Conservation (phyloP, 257 asterid species). For the Forsythia suspensa region DNA sequence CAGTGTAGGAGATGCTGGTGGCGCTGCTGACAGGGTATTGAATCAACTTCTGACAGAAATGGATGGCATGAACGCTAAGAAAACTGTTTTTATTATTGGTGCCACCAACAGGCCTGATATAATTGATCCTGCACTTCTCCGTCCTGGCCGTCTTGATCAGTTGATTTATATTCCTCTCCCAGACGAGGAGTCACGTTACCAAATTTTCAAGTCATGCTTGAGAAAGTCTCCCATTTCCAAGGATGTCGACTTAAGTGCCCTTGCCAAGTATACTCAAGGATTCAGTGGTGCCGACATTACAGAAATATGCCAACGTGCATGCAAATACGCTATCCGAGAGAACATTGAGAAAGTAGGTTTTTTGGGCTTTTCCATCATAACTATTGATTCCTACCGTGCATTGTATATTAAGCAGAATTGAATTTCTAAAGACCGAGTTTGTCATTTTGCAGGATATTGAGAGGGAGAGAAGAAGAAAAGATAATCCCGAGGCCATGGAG, state of each 20-base stretch:
- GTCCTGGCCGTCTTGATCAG: slow-evolving; percentile 93
- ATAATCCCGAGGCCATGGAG: slow-evolving; percentile 79
- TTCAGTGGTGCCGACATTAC: slow-evolving; percentile 94
- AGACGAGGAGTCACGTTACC: slow-evolving; percentile 79
- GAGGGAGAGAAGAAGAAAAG: slow-evolving; percentile 68
- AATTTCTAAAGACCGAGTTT: neutral
- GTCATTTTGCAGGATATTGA: slow-evolving; percentile 56
- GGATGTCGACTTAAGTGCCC: slow-evolving; percentile 74
- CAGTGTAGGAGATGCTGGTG: slow-evolving; percentile 84
- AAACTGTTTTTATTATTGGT: slow-evolving; percentile 85
- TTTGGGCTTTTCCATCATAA: neutral
- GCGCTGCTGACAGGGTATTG: slow-evolving; percentile 91
- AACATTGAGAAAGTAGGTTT: slow-evolving; percentile 74
- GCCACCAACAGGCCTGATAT: slow-evolving; percentile 91
- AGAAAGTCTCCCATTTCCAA: slow-evolving; percentile 83
- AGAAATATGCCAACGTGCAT: slow-evolving; percentile 87
- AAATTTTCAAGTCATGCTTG: slow-evolving; percentile 80
- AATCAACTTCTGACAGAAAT: slow-evolving; percentile 89
- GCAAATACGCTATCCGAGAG: slow-evolving; percentile 93
- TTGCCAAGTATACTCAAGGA: slow-evolving; percentile 85
- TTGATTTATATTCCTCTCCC: slow-evolving; percentile 89
- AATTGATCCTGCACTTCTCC: slow-evolving; percentile 85
- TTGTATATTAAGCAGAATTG: neutral
- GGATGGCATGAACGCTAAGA: slow-evolving; percentile 95
- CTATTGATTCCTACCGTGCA: neutral